Percentiles rank a stretch among this genome's conserved stretches.
These are phyloP conservation scores for Pythium chondricola DNA, from an alignment of 352 stramenopile genomes.

Conservation along the genomic window DNA sequence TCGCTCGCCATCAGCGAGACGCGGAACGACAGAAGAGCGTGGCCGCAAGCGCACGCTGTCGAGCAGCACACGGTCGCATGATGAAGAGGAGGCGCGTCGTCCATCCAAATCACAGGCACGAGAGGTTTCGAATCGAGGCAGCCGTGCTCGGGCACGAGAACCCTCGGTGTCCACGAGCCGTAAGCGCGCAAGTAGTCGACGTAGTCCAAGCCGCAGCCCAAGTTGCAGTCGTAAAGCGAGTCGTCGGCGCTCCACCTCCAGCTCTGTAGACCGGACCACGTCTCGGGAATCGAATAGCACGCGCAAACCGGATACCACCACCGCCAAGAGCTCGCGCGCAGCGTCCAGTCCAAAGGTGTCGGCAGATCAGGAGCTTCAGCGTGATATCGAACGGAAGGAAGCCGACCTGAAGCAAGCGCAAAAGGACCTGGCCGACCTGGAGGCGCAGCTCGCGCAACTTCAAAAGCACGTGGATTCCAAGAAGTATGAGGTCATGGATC, in stretches of 20 bases:
- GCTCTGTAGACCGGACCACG: slow-evolving; percentile 18
- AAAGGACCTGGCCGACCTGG: slow-evolving; percentile 34
- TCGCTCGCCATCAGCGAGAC: not conserved
- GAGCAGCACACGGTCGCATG: slow-evolving; percentile 4
- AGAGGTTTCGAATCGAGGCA: no score
- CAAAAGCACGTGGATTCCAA: slow-evolving; percentile 38
- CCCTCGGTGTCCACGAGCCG: slow-evolving; percentile 11
- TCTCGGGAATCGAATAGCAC: no score
- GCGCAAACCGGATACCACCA: slow-evolving; percentile 10
- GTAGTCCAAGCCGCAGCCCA: not conserved
- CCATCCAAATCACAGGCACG: slow-evolving; percentile 16
- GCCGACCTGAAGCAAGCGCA: slow-evolving; percentile 37
- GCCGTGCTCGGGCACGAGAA: no score
- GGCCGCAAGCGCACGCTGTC: slow-evolving; percentile 29
- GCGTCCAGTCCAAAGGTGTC: slow-evolving; percentile 10
- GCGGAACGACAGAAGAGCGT: not conserved
- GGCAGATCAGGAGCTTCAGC: slow-evolving; percentile 34
- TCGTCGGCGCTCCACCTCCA: slow-evolving; percentile 20
- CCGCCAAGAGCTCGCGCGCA: not conserved
- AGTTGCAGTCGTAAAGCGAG: slow-evolving; percentile 11
- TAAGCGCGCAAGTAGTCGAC: slow-evolving; percentile 1
- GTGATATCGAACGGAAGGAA: slow-evolving; percentile 38
- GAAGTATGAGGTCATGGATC: slow-evolving; percentile 58
- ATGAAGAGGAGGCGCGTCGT: slow-evolving; percentile 10
- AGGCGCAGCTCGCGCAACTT: slow-evolving; percentile 28